These are phyloP conservation scores for Coemansia sp. DNA, from an alignment of 192 early-diverging fungal genomes.

Conservation along the genomic window DNA sequence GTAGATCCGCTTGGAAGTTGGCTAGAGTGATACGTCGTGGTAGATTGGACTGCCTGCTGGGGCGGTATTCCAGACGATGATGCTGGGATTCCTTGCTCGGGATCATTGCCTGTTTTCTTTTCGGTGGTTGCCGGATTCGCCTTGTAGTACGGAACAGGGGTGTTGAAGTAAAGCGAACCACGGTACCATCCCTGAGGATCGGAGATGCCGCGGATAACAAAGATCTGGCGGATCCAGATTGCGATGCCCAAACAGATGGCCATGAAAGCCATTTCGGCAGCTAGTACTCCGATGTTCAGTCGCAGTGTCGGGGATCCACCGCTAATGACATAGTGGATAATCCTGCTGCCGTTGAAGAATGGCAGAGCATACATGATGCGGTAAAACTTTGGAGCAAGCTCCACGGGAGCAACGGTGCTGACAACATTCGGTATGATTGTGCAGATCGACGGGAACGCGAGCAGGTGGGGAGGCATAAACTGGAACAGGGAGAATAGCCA, in stretches of 20 bases:
- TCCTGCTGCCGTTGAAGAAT: conserved; percentile 52
- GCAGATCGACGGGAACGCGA: conserved; percentile 38
- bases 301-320: conserved; percentile 49
- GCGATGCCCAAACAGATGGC: conserved; percentile 36
- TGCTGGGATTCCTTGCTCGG: conserved; percentile 1
- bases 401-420: conserved; percentile 51
- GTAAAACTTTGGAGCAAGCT: conserved; percentile 56
- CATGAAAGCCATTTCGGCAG: conserved; percentile 46
- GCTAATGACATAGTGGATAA: conserved; percentile 45
- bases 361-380: conserved; percentile 56
- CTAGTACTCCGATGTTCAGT: conserved; percentile 52
- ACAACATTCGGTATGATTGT: conserved; percentile 50
- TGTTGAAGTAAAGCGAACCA: conserved; percentile 28
- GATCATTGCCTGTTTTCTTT: background rate
- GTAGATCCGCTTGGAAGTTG: conserved; percentile 11
- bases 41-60: background rate
- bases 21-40: background rate
- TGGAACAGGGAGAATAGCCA: conserved; percentile 50
- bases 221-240: conserved; percentile 40
- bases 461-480: conserved; percentile 25
- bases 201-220: conserved; percentile 29
- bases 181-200: conserved; percentile 39
- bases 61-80: background rate
- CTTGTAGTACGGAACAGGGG: conserved; percentile 44
- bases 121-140: background rate